Conservation (phyloP, 2,329 filamentous ascomycete genomes). For the Orbilia brochopaga region DNA sequence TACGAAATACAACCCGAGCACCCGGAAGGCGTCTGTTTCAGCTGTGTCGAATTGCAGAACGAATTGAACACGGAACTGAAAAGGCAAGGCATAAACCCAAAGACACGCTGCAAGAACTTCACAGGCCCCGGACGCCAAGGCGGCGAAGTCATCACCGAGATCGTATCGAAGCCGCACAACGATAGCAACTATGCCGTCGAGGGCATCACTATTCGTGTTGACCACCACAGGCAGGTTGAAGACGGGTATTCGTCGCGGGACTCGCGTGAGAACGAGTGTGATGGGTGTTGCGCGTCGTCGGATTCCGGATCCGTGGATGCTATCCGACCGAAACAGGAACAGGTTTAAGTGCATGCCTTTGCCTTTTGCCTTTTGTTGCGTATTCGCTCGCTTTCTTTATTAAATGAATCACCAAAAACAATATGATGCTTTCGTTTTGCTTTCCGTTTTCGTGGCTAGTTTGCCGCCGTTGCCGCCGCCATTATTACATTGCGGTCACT, state of each 20-base stretch:
- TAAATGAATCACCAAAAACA: no score
- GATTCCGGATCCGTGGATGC: slow-evolving; percentile 39
- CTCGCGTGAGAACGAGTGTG: slow-evolving; percentile 23
- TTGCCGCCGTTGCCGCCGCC: background rate
- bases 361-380: slow-evolving; percentile 33
- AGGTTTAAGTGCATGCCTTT: slow-evolving; percentile 28
- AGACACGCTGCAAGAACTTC: slow-evolving; percentile 22
- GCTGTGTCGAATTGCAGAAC: slow-evolving; percentile 44
- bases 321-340: slow-evolving; percentile 45
- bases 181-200: slow-evolving; percentile 37
- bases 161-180: slow-evolving; percentile 43
- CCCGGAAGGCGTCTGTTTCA: slow-evolving; percentile 35
- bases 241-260: slow-evolving; percentile 44
- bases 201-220: slow-evolving; percentile 38
- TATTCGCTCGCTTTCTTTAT: slow-evolving; percentile 11
- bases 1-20: slow-evolving; percentile 32
- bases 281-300: slow-evolving; percentile 31
- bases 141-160: slow-evolving; percentile 46
- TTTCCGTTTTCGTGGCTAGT: background rate
- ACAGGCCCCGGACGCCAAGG: slow-evolving; percentile 27
- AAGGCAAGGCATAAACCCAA: slow-evolving; percentile 34
- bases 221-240: slow-evolving; percentile 33
- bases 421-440: background rate
- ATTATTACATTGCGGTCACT: background rate
- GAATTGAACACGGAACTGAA: slow-evolving; percentile 41